Evolutionary conservation across 176 grass and related monocot genomes (phyloP), one percentile per base, ranked within the genome.

Genomic region (Miscanthus lutarioriparius): DNA sequence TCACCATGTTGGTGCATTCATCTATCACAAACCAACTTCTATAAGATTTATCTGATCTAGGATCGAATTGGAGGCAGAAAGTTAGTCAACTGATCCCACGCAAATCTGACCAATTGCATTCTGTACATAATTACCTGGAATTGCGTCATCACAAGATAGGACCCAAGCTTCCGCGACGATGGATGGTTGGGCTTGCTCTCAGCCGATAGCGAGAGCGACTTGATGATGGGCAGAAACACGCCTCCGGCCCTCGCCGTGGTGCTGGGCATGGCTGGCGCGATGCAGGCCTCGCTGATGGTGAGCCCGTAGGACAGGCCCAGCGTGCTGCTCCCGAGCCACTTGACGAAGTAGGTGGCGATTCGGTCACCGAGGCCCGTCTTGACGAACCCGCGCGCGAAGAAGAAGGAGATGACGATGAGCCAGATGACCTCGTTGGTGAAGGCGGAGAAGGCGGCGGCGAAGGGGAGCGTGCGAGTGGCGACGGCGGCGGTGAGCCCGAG

Each of bases 381-480:
- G 64, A 94, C 95, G 59, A 97, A 97, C 0, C 95, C 95, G 3
- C 92, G 83, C 28, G 95, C 92, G 77, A 97, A 97, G 92, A 97
- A 97, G 77, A 97, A 94, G 11, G 95, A 94, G 75, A 97, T 94
- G 77, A 97, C 95, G 72, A 94, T 97, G 84, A 97, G 90, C 95
- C 95, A 97, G 82, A 98, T 95, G 56, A 95, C 91, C 81, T 95
- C 96, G 79, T 98, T 98, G 80, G 89, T 90, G 89, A 98, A 98
- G 74, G 93, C 93, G 4, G 85, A 89, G 86, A 98, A 98, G 70
- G 96, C 96, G 43, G 89, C 87, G 8, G 88, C 4, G 89, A 98
- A 95, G 77, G 87, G 87, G 27, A 98, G 91, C 39, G 96, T 98
- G 49, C 80, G 82, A n/a, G 96, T 95, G 83, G 77, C 69, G 44